Percentiles rank a stretch among this genome's conserved stretches.
Evolutionary conservation across 805 yeast species (phyloP).

Genomic region (Ogataea salicorniae): DNA sequence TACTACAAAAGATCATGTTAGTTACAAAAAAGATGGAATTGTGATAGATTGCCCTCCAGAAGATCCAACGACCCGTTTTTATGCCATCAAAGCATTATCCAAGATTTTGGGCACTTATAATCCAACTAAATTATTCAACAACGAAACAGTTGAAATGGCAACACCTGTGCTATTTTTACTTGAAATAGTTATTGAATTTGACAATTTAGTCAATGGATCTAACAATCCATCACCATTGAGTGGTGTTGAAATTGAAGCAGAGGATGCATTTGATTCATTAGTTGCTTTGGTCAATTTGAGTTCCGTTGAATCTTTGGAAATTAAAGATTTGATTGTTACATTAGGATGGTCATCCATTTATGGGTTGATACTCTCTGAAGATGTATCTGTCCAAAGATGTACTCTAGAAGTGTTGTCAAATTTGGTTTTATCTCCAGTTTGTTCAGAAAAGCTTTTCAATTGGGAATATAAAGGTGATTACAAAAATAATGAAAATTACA

Average conservation of each 20-base stretch:
- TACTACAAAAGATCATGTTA: conserved; percentile 21
- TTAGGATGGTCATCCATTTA: conserved; percentile 32
- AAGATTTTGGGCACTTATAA: conserved; percentile 39
- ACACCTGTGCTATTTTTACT: conserved; percentile 43
- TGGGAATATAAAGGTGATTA: conserved; percentile 31
- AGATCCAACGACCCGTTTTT: conserved; percentile 23
- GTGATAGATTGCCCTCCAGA: conserved; percentile 19
- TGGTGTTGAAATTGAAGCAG: conserved; percentile 16
- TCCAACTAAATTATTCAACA: conserved; percentile 36
- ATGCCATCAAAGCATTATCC: conserved; percentile 40
- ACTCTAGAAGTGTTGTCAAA: conserved; percentile 47
- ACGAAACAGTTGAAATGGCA: conserved; percentile 30
- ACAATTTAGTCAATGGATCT: conserved; percentile 18
- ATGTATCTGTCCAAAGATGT: conserved; percentile 39
- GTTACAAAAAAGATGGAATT: conserved; percentile 18
- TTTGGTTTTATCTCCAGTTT: conserved; percentile 32
- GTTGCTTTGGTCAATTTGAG: conserved; percentile 48
- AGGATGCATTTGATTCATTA: conserved; percentile 41
- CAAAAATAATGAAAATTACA: conserved; percentile 21
- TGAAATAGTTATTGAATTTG: conserved; percentile 42
- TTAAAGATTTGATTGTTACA: conserved; percentile 33
- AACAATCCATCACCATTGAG: conserved; percentile 17
- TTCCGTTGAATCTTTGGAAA: conserved; percentile 31
- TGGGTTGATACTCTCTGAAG: conserved; percentile 30
- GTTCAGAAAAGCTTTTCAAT: conserved; percentile 56